Conservation (phyloP, 306 rosid genomes). For the Quercus berberidifolia region DNA sequence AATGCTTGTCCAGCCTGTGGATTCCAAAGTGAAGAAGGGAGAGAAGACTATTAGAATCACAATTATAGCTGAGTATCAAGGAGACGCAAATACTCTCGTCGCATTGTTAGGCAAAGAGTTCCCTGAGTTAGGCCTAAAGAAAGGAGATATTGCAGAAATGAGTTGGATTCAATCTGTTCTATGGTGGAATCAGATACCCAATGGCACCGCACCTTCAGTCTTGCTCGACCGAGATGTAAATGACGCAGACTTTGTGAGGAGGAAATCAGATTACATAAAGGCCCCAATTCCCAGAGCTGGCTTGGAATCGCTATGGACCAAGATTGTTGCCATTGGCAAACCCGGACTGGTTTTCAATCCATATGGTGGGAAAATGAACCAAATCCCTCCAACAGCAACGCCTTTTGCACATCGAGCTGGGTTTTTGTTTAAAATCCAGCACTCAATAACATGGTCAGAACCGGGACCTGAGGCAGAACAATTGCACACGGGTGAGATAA, state of each 20-base stretch:
- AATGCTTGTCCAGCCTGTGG: slow-evolving; percentile 9
- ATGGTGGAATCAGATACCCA: slow-evolving; percentile 8
- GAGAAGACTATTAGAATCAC: slow-evolving; percentile 9
- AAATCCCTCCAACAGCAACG: slow-evolving; percentile 15
- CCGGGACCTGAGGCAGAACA: background rate
- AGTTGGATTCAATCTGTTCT: slow-evolving; percentile 23
- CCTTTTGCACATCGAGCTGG: slow-evolving; percentile 36
- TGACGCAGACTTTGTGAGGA: background rate
- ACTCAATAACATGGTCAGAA: slow-evolving; percentile 19
- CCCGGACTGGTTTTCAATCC: slow-evolving; percentile 26
- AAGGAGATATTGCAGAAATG: slow-evolving; percentile 13
- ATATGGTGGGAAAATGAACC: slow-evolving; percentile 31
- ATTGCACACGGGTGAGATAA: slow-evolving; percentile 1
- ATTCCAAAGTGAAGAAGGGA: background rate
- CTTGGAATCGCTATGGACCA: slow-evolving; percentile 21
- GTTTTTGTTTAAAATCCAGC: slow-evolving; percentile 21
- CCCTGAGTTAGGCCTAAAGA: slow-evolving; percentile 27
- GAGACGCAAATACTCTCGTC: slow-evolving; percentile 7
- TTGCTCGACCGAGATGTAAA: slow-evolving; percentile 9
- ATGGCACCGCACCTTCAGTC: background rate
- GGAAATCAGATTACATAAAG: slow-evolving; percentile 30
- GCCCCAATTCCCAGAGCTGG: slow-evolving; percentile 26
- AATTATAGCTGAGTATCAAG: slow-evolving; percentile 13
- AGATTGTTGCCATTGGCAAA: slow-evolving; percentile 15
- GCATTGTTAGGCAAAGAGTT: slow-evolving; percentile 9